Base-by-base conservation (phyloP, 768 basidiomycete genomes). In the Tylopilus sp. region DNA sequence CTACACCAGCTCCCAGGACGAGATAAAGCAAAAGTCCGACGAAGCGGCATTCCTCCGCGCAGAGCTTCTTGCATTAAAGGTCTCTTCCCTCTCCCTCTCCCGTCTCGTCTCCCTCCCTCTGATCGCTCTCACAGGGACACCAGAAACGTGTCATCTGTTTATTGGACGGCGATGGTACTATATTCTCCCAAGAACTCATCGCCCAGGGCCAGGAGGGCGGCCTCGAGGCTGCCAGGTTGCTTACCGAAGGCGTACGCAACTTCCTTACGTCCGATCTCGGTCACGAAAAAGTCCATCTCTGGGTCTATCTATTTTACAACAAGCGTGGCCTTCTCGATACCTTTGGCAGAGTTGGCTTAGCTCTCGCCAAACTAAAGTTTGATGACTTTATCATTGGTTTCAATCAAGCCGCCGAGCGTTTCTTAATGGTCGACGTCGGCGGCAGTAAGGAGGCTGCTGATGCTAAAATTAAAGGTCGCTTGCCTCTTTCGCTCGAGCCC, bases 371-470 rank as follows among this genome's bases (percentile, higher is more conserved):
- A n/a, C 54, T 62, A 42, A 75, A 73, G 45, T 81, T 87, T 57
- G 83, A 86, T 4, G 82, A 84, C 17, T 89, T 89, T 62, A 68
- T 84, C 50, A 67, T 77, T 46, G 87, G 87, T 9, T 87, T 89
- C 63, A 87, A 86, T 66, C 82, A 85, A 67, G 83, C 86, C 12
- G 72, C 80, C 14, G 81, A 82, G 53, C 78, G 83, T 38, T 88
- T 87, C 64, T 68, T 80, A 47, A 81, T 89, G 71, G 76, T 86
- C 29, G 87, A 89, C 67, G 85, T 85, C 46, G 87, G 87, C 44
- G 73, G 71, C 54, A 81, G 76, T 45, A 89, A 89, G 70, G 87
- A 89, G 74, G 84, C 82, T 4, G 86, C 85, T 26, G 86, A 89
- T 66, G 78, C 82, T 40, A 89, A 89, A 70, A 80, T 89, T 64